These are phyloP conservation scores for Macrolepiota fuliginosa DNA, from an alignment of 768 basidiomycete species.

Conservation along the genomic window DNA sequence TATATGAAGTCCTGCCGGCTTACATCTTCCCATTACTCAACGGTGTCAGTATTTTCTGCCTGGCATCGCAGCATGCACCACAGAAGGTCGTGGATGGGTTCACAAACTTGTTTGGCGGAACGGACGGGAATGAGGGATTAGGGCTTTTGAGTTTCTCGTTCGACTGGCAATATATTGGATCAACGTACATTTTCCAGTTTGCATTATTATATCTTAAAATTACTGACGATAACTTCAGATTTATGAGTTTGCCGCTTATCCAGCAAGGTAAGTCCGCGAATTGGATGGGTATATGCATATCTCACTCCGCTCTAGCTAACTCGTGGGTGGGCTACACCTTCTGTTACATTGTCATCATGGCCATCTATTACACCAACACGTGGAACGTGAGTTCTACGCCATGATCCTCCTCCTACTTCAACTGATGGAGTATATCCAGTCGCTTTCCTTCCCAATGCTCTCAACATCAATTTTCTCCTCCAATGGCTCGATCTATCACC, in stretches of 20 bases:
- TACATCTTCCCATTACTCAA: conserved; percentile 66
- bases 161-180: conserved; percentile 68
- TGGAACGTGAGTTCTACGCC: conserved; percentile 45
- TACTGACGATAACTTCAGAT: conserved; percentile 26
- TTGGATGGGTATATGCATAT: background rate
- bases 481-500: conserved; percentile 55
- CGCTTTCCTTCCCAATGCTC: conserved; percentile 54
- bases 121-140: conserved; percentile 65
- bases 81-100: conserved; percentile 43
- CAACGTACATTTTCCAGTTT: conserved; percentile 24
- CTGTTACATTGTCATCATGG: conserved; percentile 52
- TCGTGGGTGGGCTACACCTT: conserved; percentile 53
- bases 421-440: conserved; percentile 28
- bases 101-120: conserved; percentile 67
- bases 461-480: conserved; percentile 55
- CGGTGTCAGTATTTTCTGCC: conserved; percentile 58
- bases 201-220: background rate
- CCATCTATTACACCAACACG: conserved; percentile 59
- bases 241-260: conserved; percentile 50
- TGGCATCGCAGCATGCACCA: conserved; percentile 50
- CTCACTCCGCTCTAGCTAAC: conserved; percentile 36
- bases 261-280: conserved; percentile 45
- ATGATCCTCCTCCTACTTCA: background rate
- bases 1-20: conserved; percentile 50
- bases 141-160: conserved; percentile 60